Percentiles rank a stretch among this genome's conserved stretches.
Conservation (phyloP, 352 stramenopile genomes). For the Phytophthora multivora region DNA sequence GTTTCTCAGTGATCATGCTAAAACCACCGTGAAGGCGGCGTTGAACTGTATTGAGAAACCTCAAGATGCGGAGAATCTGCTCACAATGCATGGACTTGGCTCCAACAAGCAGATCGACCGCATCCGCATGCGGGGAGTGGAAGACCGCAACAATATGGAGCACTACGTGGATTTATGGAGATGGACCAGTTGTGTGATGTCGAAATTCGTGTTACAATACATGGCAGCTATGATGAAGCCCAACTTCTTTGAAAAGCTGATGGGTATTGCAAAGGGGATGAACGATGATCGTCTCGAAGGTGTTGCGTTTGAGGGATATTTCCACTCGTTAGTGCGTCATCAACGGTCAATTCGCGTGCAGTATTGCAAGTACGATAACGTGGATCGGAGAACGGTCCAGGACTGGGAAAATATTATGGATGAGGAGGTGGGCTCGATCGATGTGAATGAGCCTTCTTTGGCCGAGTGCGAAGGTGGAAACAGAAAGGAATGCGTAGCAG, state of each 20-base stretch:
- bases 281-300: constrained; percentile 22
- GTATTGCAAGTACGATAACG: constrained; percentile 7
- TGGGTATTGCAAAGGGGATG: constrained; percentile 2
- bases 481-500: constrained; percentile 2
- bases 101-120: background rate
- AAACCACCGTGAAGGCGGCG: background rate
- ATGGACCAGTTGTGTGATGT: constrained; percentile 2
- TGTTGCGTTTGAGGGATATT: constrained; percentile 18
- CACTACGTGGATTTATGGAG: background rate
- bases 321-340: constrained; percentile 11
- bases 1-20: constrained; percentile 4
- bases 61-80: background rate
- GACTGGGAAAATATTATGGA: background rate
- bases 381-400: background rate
- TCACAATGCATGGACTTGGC: background rate
- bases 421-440: background rate
- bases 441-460: background rate
- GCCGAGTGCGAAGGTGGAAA: constrained; percentile 1
- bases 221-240: background rate
- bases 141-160: background rate
- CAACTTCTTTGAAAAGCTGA: constrained; percentile 3
- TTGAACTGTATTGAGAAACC: background rate
- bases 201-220: background rate
- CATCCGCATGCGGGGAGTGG: constrained; percentile 2
- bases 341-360: background rate